A percentile compares a stretch with the other conserved stretches of the same genome.
Evolutionary conservation across 139 green algal species (phyloP).

Genomic region (Tetraselmis striata): DNA sequence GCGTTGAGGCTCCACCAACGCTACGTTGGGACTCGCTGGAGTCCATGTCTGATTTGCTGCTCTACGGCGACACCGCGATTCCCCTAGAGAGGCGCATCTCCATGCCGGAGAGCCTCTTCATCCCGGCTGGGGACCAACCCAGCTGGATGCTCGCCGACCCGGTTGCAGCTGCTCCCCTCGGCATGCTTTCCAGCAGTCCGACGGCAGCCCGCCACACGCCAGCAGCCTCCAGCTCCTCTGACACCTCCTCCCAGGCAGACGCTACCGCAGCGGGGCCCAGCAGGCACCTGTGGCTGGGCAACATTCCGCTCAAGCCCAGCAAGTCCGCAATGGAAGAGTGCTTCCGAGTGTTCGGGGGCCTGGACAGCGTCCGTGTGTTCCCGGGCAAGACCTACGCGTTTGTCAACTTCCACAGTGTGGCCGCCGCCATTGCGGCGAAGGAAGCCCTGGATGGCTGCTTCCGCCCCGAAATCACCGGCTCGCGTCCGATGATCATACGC

Average conservation of each 20-base stretch:
- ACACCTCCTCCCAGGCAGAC: neutral
- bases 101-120: no score
- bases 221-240: neutral
- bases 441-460: conserved; percentile 7
- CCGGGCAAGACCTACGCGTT: conserved; percentile 75
- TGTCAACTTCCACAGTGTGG: conserved; percentile 53
- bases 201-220: no score
- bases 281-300: conserved; percentile 76
- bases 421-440: conserved; percentile 40
- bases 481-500: conserved; percentile 49
- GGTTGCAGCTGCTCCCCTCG: no score
- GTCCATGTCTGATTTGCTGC: no score
- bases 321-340: conserved; percentile 53
- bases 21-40: no score
- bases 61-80: no score
- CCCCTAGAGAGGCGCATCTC: no score
- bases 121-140: no score
- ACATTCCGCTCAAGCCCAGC: conserved; percentile 67
- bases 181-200: no score
- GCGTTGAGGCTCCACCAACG: no score
- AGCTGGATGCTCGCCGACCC: no score
- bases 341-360: conserved; percentile 49
- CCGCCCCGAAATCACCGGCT: neutral
- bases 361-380: conserved; percentile 66
- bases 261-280: conserved; percentile 21